Evolutionary conservation across 2,329 filamentous ascomycete species (phyloP).

Genomic region (Ascochyta fabae): DNA sequence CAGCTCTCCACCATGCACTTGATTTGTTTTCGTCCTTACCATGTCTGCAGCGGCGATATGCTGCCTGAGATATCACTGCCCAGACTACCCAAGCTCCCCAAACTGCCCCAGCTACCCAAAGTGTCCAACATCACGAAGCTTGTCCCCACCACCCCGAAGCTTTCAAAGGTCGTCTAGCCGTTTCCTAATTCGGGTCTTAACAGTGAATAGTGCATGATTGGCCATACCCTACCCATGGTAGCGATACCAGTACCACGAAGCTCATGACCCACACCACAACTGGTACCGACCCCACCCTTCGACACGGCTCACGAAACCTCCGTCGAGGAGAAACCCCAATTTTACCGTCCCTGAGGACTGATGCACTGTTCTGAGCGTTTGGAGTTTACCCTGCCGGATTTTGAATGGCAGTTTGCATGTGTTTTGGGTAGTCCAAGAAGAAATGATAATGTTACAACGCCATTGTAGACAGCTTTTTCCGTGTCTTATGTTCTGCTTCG

Average conservation of each 20-base stretch:
- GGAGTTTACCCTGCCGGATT: constrained; percentile 12
- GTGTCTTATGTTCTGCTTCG: too few relatives aligned
- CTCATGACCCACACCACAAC: constrained; percentile 9
- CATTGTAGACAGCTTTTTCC: background rate
- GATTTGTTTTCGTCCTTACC: constrained; percentile 2
- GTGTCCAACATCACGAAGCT: constrained; percentile 3
- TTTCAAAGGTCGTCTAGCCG: constrained; percentile 15
- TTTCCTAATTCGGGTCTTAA: constrained; percentile 22
- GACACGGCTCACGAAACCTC: background rate
- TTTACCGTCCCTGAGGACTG: constrained; percentile 16
- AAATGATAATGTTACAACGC: constrained; percentile 17
- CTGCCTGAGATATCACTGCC: constrained; percentile 12
- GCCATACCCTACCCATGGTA: background rate
- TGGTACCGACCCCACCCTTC: background rate
- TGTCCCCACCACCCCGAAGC: constrained; percentile 1
- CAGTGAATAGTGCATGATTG: constrained; percentile 24
- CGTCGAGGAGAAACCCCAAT: background rate
- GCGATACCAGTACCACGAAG: constrained; percentile 14
- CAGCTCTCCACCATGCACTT: background rate
- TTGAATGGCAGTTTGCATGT: constrained; percentile 4
- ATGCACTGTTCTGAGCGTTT: constrained; percentile 21
- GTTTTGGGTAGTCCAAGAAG: constrained; percentile 10
- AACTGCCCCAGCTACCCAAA: constrained; percentile 11
- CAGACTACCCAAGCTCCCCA: constrained; percentile 2
- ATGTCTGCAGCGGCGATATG: constrained; percentile 16